A percentile compares a stretch with the other conserved stretches of the same genome.
Evolutionary conservation across 805 yeast species (phyloP).

Genomic region (Teunomyces atbi): DNA sequence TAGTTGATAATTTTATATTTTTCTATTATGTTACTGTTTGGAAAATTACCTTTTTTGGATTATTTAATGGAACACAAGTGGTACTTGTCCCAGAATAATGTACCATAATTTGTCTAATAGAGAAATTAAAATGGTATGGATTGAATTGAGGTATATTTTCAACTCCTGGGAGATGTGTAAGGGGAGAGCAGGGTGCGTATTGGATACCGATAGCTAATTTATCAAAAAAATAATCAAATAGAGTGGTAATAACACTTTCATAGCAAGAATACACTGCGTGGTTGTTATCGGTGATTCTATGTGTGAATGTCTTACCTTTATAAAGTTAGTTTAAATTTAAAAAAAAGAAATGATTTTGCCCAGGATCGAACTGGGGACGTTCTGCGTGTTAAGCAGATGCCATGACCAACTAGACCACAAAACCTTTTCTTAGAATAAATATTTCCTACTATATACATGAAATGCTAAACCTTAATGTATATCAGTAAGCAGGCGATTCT

Average conservation of each 20-base stretch:
- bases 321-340: background rate
- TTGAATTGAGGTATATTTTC: no score
- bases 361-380: slow-evolving; percentile 99
- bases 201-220: no score
- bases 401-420: slow-evolving; percentile 99
- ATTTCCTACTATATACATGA: background rate
- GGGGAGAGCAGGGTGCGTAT: no score
- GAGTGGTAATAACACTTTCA: no score
- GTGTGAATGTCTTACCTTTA: background rate
- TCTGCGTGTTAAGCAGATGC: slow-evolving; percentile 99
- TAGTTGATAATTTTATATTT: background rate
- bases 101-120: background rate
- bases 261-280: no score
- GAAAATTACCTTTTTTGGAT: background rate
- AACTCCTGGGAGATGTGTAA: no score
- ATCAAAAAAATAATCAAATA: no score
- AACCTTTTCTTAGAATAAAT: slow-evolving; percentile 43
- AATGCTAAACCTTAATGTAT: background rate
- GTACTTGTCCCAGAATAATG: background rate
- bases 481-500: background rate
- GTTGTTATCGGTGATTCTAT: no score
- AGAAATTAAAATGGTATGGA: background rate
- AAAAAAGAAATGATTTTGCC: slow-evolving; percentile 74
- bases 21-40: background rate
- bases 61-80: background rate